Percentiles rank a stretch among this genome's conserved stretches.
Conservation (phyloP, 345 rosid genomes). For the Eucalyptus pauciflora region DNA sequence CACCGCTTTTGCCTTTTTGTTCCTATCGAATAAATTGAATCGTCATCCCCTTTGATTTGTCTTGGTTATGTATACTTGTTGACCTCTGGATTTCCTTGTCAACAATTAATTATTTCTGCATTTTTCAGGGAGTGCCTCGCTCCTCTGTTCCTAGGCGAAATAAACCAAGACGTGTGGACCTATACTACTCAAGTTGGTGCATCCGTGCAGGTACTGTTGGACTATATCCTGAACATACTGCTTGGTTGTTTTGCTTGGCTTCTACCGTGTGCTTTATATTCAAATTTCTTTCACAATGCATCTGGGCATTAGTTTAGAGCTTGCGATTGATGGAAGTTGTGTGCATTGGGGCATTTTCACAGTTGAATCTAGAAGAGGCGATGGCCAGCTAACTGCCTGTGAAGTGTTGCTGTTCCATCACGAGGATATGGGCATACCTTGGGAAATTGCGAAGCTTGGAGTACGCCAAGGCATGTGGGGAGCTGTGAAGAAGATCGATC, state of each 20-base stretch:
- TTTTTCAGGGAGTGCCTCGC: slow-evolving; percentile 68
- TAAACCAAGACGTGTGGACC: slow-evolving; percentile 88
- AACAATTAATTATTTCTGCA: neutral
- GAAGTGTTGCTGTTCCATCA: slow-evolving; percentile 91
- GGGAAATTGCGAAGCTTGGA: slow-evolving; percentile 95
- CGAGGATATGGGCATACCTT: slow-evolving; percentile 97
- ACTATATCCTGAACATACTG: neutral
- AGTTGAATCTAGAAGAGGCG: slow-evolving; percentile 89
- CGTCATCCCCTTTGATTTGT: neutral
- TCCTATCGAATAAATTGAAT: neutral
- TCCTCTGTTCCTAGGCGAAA: slow-evolving; percentile 56
- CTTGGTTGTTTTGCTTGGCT: neutral
- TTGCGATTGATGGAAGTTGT: neutral
- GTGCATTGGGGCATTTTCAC: slow-evolving; percentile 3
- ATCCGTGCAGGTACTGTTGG: slow-evolving; percentile 69
- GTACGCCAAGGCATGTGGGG: slow-evolving; percentile 99
- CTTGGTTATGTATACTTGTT: neutral
- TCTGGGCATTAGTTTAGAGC: neutral
- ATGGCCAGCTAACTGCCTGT: slow-evolving; percentile 73
- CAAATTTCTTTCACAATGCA: neutral
- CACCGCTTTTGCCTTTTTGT: neutral
- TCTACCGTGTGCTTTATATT: neutral
- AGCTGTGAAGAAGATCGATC: slow-evolving; percentile 92
- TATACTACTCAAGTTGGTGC: slow-evolving; percentile 93
- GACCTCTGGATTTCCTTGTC: neutral